Evolutionary conservation across 1,284 basidiomycete species (phyloP), one percentile per base, ranked within the genome.

Genomic region (Cutaneotrichosporon cavernicola): DNA sequence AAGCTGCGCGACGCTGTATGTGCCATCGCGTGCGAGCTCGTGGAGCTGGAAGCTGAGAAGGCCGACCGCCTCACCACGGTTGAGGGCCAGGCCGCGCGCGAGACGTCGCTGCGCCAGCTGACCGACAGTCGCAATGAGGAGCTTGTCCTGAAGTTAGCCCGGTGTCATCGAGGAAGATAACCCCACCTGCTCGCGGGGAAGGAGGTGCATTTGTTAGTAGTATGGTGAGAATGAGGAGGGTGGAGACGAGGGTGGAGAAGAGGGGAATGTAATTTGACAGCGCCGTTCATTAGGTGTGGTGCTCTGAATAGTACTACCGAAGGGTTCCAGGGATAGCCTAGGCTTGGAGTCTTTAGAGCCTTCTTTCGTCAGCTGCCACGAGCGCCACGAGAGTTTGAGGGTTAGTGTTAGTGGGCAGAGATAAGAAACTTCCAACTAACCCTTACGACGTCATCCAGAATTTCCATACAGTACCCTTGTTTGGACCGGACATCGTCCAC

Each of bases 1-100:
- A 22, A 99, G 82, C 69, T 97, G 86, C 1, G 92, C 86, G 2
- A 99, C 95, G 0, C 87, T 87, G 73, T 93, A 86, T n/a, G 82
- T 79, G 5, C 95, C 96, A 89, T 98, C 95, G n/a, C 96, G 86
- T 71, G 97, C 96, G 56, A 88, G 87, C 79, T 98, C 97, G 65
- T 98, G 96, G 4, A 99, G 86, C 70, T 95, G 92, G 21, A 86
- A 87, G 1, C 92, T 89, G 70, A 99, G 93, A 34, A 99, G 86
- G 0, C 92, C 94, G 14, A 89, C 87, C 0, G 93, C 89, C 81
- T 99, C 97, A 10, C 90, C 86, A 68, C 88, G 83, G 81, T 98
- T 99, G 58, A 99, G 86, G 49, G 85, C 84, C 36, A 96, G 78
- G 10, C 96, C 97, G 26, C 96, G 86, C 6, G 96, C 95, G 10